These are phyloP conservation scores for Salix exigua DNA, from an alignment of 345 rosid genomes.

Conservation along the genomic window DNA sequence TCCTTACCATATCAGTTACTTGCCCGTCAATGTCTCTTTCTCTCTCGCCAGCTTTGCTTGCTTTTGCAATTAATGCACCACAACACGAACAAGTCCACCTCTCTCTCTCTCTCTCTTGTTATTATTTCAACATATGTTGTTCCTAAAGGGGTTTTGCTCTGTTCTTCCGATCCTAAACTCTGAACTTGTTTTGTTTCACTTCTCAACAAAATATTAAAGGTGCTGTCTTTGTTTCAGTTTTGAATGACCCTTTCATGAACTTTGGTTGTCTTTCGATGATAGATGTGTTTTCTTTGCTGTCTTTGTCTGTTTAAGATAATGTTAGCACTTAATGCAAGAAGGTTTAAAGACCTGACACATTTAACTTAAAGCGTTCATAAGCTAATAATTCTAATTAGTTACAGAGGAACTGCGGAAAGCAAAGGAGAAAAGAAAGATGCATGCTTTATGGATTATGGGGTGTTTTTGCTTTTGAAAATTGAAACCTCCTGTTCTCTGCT, in stretches of 20 bases:
- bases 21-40: conserved; percentile 1
- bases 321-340: not conserved
- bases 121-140: not conserved
- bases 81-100: not conserved
- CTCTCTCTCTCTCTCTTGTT: not conserved
- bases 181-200: not conserved
- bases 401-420: not conserved
- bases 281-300: not conserved
- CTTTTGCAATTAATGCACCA: conserved; percentile 22
- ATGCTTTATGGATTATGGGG: not conserved
- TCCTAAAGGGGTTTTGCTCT: not conserved
- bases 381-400: not conserved
- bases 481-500: not conserved
- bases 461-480: not conserved
- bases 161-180: not conserved
- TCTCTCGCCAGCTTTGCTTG: conserved; percentile 4
- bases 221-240: conserved; percentile 2
- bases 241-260: not conserved
- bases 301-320: not conserved
- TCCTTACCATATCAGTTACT: not conserved
- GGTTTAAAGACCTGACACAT: not conserved
- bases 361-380: not conserved
- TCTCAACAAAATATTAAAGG: conserved; percentile 1
- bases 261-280: not conserved
- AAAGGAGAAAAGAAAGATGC: not conserved